A percentile compares a stretch with the other conserved stretches of the same genome.
Conservation (phyloP, 805 yeast species). For the Kregervanrija delftensis region DNA sequence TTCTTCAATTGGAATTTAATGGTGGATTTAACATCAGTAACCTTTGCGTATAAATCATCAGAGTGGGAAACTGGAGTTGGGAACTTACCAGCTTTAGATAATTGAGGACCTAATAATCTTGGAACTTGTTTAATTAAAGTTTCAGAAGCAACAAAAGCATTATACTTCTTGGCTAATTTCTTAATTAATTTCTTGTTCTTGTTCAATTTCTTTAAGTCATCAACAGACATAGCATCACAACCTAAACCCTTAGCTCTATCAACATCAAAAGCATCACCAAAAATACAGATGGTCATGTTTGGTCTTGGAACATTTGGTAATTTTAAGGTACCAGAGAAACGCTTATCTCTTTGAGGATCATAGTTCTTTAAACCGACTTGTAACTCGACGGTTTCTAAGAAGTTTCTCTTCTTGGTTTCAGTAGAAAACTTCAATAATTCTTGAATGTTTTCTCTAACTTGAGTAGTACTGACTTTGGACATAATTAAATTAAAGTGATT, state of each 20-base stretch:
- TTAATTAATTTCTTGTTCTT: constrained; percentile 99
- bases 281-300: constrained; percentile 99
- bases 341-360: constrained; percentile 99
- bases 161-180: constrained; percentile 99
- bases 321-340: constrained; percentile 99
- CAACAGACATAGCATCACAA: constrained; percentile 99
- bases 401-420: constrained; percentile 99
- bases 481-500: constrained; percentile 37
- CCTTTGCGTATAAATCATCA: constrained; percentile 95
- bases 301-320: constrained; percentile 99
- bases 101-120: constrained; percentile 99
- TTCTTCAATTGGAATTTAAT: constrained; percentile 99
- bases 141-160: constrained; percentile 99
- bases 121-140: constrained; percentile 99
- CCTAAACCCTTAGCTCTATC: constrained; percentile 99
- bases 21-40: constrained; percentile 96
- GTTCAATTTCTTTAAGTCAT: constrained; percentile 99
- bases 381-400: constrained; percentile 98
- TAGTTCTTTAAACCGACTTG: constrained; percentile 99
- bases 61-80: constrained; percentile 99
- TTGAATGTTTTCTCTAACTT: constrained; percentile 95
- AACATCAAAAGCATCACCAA: constrained; percentile 99
- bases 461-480: constrained; percentile 88
- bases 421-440: constrained; percentile 83
- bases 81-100: constrained; percentile 99